Evolutionary conservation across 257 asterid genomes (phyloP).

Genomic region (Oldenlandia corymbosa): DNA sequence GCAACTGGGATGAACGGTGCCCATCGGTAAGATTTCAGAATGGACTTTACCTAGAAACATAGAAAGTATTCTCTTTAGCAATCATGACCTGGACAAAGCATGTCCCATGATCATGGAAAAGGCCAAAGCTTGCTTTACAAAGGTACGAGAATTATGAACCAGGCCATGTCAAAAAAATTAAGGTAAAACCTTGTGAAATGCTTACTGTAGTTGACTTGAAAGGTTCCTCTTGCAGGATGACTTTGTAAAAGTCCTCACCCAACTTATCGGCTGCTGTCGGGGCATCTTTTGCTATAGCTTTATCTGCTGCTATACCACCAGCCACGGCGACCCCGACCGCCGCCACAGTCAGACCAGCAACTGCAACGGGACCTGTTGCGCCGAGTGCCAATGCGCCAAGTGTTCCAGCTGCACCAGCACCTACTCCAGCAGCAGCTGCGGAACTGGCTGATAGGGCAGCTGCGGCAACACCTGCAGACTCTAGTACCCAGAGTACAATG

Average conservation of each 20-base stretch:
- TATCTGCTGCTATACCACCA: slow-evolving; percentile 67
- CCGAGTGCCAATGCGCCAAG: slow-evolving; percentile 77
- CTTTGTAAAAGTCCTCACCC: slow-evolving; percentile 87
- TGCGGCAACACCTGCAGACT: slow-evolving; percentile 77
- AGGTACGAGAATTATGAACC: neutral
- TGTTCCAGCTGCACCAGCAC: slow-evolving; percentile 75
- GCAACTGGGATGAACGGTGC: slow-evolving; percentile 80
- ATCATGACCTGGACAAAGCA: neutral
- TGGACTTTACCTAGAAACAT: slow-evolving; percentile 53
- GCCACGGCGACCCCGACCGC: slow-evolving; percentile 88
- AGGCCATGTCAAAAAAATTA: neutral
- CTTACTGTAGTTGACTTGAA: slow-evolving; percentile 75
- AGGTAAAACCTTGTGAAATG: neutral
- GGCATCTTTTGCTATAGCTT: slow-evolving; percentile 59
- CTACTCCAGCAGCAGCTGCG: slow-evolving; percentile 78
- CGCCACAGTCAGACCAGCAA: slow-evolving; percentile 64
- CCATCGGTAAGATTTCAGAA: slow-evolving; percentile 70
- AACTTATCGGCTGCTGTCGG: slow-evolving; percentile 55
- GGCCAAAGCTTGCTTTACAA: neutral
- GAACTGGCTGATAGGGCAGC: slow-evolving; percentile 66
- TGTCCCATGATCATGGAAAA: neutral
- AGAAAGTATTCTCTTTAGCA: neutral
- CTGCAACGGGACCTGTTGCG: slow-evolving; percentile 70
- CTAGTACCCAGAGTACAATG: slow-evolving; percentile 77
- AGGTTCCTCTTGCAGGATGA: slow-evolving; percentile 83